Percentiles rank a stretch among this genome's conserved stretches.
Evolutionary conservation across 495 filamentous ascomycete species (phyloP).

Genomic region (Lophiostoma macrostomum): DNA sequence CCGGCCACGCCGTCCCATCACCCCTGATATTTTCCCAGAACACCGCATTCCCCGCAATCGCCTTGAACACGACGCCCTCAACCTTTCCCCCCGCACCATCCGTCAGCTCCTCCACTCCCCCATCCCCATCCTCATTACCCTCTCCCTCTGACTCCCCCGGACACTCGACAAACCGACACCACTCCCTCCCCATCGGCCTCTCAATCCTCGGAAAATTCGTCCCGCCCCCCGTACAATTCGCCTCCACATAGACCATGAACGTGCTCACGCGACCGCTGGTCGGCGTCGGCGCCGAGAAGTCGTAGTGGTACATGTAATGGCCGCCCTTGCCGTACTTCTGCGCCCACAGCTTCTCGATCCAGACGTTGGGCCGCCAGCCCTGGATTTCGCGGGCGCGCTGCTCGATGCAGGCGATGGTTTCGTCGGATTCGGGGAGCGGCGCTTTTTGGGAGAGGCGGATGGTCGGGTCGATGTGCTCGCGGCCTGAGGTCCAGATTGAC

Average conservation of each 20-base stretch:
- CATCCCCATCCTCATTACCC: constrained; percentile 42
- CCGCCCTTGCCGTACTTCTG: constrained; percentile 58
- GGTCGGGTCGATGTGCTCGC: constrained; percentile 46
- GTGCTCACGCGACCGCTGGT: constrained; percentile 39
- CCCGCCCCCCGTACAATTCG: constrained; percentile 53
- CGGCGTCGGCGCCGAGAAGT: constrained; percentile 46
- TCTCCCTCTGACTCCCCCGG: constrained; percentile 56
- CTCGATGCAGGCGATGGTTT: constrained; percentile 65
- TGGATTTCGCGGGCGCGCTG: constrained; percentile 67
- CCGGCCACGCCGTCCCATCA: constrained; percentile 61
- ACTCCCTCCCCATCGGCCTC: constrained; percentile 38
- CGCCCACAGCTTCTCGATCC: constrained; percentile 60
- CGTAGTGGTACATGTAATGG: constrained; percentile 59
- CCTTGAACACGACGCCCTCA: constrained; percentile 65
- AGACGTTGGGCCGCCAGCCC: constrained; percentile 59
- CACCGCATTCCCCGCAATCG: constrained; percentile 66
- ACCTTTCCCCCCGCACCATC: too few species aligned
- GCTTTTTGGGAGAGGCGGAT: constrained; percentile 59
- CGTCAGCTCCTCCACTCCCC: constrained; percentile 43
- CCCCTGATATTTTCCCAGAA: constrained; percentile 71
- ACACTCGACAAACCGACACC: constrained; percentile 44
- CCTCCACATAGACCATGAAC: constrained; percentile 59
- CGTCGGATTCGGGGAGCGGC: constrained; percentile 55
- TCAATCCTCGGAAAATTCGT: constrained; percentile 54
- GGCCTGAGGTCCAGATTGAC: constrained; percentile 51